Percentiles rank a stretch among this genome's conserved stretches.
Evolutionary conservation across 139 green algal species (phyloP).

Genomic region (Marvania coccoides): DNA sequence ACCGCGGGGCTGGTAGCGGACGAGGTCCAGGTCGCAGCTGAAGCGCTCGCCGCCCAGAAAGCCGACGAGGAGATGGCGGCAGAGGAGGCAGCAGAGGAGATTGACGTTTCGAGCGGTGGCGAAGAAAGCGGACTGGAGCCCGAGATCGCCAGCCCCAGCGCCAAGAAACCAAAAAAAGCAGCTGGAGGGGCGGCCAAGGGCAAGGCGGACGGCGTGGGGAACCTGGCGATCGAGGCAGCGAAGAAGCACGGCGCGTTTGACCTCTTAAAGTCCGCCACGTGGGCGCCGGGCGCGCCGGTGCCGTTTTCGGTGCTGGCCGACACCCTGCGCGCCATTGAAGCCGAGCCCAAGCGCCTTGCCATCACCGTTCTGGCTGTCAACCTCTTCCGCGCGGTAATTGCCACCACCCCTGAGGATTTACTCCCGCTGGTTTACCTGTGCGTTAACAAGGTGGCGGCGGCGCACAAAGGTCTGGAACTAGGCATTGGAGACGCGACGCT

Average conservation of each 20-base stretch:
- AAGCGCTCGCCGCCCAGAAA: background rate
- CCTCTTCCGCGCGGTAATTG: conserved; percentile 74
- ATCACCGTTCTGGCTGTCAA: conserved; percentile 67
- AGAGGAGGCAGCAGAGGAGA: background rate
- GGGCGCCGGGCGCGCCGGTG: conserved; percentile 56
- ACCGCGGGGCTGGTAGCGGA: background rate
- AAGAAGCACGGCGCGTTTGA: conserved; percentile 36
- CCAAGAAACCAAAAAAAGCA: conserved; percentile 4
- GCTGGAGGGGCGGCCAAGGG: background rate
- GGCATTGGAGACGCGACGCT: conserved; percentile 90
- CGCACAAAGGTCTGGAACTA: conserved; percentile 90
- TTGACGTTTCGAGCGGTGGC: background rate
- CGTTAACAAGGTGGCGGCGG: conserved; percentile 79
- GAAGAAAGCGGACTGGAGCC: background rate
- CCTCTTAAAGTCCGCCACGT: conserved; percentile 35
- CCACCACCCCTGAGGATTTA: conserved; percentile 68
- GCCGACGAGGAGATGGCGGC: background rate
- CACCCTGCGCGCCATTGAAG: conserved; percentile 63
- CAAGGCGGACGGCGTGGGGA: conserved; percentile 63
- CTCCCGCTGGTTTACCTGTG: conserved; percentile 87
- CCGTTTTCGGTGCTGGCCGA: conserved; percentile 74
- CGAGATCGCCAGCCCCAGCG: too few relatives aligned
- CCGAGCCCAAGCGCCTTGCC: conserved; percentile 40
- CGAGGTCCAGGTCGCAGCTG: background rate
- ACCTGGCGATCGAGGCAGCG: conserved; percentile 48